Evolutionary conservation across 352 stramenopile genomes (phyloP).

Genomic region (Phytophthora hybrid): DNA sequence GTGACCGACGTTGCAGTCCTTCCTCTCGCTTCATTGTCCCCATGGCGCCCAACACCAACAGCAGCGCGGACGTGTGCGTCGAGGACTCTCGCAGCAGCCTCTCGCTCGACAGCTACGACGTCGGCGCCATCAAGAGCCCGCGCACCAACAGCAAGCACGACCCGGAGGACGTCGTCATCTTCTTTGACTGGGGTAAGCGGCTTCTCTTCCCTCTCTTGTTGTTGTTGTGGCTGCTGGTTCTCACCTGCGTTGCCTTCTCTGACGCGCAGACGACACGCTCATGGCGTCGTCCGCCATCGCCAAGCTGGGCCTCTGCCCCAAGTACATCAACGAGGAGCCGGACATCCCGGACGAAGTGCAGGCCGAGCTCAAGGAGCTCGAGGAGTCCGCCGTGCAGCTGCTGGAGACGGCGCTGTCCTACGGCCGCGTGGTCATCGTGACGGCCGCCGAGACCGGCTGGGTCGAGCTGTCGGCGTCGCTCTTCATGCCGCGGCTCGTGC

Average conservation of each 20-base stretch:
- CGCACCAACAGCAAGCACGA: constrained; percentile 45
- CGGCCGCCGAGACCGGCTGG: constrained; percentile 91
- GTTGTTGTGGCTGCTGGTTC: neutral
- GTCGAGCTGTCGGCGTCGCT: constrained; percentile 88
- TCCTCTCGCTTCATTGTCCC: neutral
- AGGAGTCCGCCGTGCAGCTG: constrained; percentile 79
- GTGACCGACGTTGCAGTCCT: constrained; percentile 24
- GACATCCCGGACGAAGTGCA: constrained; percentile 78
- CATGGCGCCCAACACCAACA: constrained; percentile 73
- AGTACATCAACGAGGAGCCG: constrained; percentile 89
- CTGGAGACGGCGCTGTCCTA: constrained; percentile 76
- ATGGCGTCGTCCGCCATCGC: constrained; percentile 85
- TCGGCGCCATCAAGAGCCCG: constrained; percentile 42
- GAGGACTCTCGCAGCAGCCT: constrained; percentile 65
- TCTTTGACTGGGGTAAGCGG: constrained; percentile 87
- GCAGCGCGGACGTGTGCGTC: constrained; percentile 67
- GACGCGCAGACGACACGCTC: constrained; percentile 72
- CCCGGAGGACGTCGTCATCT: constrained; percentile 77
- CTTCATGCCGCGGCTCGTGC: constrained; percentile 87
- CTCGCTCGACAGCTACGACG: constrained; percentile 65
- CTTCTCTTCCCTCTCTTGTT: neutral
- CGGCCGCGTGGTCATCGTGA: constrained; percentile 90
- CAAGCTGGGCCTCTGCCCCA: constrained; percentile 81
- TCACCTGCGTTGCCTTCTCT: constrained; percentile 20
- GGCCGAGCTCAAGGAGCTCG: constrained; percentile 75